Evolutionary conservation across 495 filamentous ascomycete species (phyloP).

Genomic region (Talaromyces borbonicus): DNA sequence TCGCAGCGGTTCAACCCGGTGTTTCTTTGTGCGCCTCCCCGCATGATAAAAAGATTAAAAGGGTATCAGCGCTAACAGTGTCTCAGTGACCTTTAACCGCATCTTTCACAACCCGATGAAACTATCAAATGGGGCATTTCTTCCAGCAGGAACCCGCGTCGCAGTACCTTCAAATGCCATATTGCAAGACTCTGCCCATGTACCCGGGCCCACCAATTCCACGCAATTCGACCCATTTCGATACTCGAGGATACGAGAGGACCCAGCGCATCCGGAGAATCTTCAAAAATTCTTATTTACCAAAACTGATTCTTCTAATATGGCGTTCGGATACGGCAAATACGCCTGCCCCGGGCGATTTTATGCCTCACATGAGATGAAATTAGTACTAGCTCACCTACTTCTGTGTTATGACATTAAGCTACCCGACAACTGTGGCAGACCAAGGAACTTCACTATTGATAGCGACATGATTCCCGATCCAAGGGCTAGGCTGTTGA

Average conservation of each 20-base stretch:
- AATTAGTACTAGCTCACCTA: slow-evolving; percentile 20
- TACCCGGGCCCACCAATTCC: neutral
- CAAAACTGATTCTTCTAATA: slow-evolving; percentile 28
- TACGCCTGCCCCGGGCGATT: slow-evolving; percentile 48
- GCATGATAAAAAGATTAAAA: neutral
- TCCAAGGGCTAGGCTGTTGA: neutral
- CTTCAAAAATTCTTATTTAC: slow-evolving; percentile 23
- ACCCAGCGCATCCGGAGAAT: neutral
- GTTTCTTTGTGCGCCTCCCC: no score
- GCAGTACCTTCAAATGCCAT: neutral
- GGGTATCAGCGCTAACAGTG: no score
- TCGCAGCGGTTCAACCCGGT: neutral
- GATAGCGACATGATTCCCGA: neutral
- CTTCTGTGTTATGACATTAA: slow-evolving; percentile 10
- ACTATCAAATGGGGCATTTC: neutral
- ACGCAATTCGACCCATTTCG: neutral
- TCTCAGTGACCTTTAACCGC: no score
- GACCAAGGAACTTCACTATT: neutral
- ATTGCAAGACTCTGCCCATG: neutral
- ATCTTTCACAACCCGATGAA: neutral
- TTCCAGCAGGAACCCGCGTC: neutral
- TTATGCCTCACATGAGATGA: slow-evolving; percentile 40
- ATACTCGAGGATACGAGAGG: neutral
- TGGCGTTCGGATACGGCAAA: slow-evolving; percentile 37
- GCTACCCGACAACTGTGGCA: neutral